Evolutionary conservation across 495 filamentous ascomycete species (phyloP).

Genomic region (Monascus purpureus): DNA sequence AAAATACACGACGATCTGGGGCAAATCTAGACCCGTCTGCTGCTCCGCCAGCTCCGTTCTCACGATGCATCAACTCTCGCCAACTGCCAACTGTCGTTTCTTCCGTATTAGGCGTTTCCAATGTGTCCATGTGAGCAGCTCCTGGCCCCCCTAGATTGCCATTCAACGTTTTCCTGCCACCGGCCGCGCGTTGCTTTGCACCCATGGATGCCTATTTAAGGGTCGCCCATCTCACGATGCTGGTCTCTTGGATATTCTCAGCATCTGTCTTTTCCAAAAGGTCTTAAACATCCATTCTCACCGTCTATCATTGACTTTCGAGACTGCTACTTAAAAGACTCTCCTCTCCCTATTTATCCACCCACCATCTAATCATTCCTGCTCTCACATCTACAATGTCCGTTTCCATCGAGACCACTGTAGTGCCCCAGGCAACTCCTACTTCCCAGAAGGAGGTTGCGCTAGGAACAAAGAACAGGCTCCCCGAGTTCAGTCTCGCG

Average conservation of each 20-base stretch:
- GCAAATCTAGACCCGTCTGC: background rate
- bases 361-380: background rate
- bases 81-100: too few relatives aligned
- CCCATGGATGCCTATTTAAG: background rate
- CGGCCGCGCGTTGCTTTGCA: background rate
- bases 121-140: background rate
- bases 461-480: slow-evolving; percentile 27
- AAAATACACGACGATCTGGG: background rate
- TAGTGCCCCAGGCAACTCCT: slow-evolving; percentile 11
- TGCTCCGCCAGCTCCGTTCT: background rate
- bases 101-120: background rate
- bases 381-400: slow-evolving; percentile 15
- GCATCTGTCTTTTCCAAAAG: too few relatives aligned
- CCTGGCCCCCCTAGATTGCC: background rate
- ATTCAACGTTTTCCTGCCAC: background rate
- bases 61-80: too few relatives aligned
- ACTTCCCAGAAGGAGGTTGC: slow-evolving; percentile 8
- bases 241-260: too few relatives aligned
- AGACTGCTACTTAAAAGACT: background rate
- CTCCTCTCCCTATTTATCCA: background rate
- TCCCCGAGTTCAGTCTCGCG: slow-evolving; percentile 68
- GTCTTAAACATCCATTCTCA: background rate
- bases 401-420: slow-evolving; percentile 25
- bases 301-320: background rate
- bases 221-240: too few relatives aligned